Evolutionary conservation across 495 filamentous ascomycete species (phyloP), one percentile per base, ranked within the genome.

Genomic region (Aspergillus saccharolyticus): DNA sequence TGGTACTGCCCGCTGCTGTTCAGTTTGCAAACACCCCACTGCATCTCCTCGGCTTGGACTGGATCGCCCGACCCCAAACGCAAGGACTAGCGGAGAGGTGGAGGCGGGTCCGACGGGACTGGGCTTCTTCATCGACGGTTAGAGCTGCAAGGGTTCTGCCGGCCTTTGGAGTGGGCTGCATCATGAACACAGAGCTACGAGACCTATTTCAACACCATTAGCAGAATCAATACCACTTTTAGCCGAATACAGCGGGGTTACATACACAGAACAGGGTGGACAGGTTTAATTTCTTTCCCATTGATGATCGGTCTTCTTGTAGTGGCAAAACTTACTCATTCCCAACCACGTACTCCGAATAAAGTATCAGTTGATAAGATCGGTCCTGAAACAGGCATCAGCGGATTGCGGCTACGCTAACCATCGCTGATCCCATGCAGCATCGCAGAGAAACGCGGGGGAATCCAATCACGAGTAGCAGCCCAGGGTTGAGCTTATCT

Each of bases 1-100:
- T 74, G 47, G 66, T 60, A 0, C 62, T 70, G 15, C 72, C 70
- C 3, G 67, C 68, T 18, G 45, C 70, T 52, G 66, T 68, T 21
- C 72, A 74, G 52, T 30, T 73, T 14, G 63, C 69, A 0, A 70
- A 68, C 3, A 67, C 67, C 9, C 72, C 72, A 6, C n/a, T 74
- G 20, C 72, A 74, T 59, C 58, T 73, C 22, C 48, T 73, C 16
- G 70, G 64, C 0, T 39, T 74, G 17, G 69, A 74, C 55, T 51
- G 72, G 55, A 73, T 71, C 55, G 68, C 65, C 30, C 58, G 70
- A 16, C 70, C 67, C n/a, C 47, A 58, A 33, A 43, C 22, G 9
- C 59, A 64, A 7, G 57, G 63, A 3, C 59, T 63, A 16, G 21
- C 45, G 1, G 63, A 72, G 45, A 60, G 72, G 18, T 9, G 66